Evolutionary conservation across 2,329 filamentous ascomycete species (phyloP), one percentile per base, ranked within the genome.

Genomic region (Monosporascus sp.): DNA sequence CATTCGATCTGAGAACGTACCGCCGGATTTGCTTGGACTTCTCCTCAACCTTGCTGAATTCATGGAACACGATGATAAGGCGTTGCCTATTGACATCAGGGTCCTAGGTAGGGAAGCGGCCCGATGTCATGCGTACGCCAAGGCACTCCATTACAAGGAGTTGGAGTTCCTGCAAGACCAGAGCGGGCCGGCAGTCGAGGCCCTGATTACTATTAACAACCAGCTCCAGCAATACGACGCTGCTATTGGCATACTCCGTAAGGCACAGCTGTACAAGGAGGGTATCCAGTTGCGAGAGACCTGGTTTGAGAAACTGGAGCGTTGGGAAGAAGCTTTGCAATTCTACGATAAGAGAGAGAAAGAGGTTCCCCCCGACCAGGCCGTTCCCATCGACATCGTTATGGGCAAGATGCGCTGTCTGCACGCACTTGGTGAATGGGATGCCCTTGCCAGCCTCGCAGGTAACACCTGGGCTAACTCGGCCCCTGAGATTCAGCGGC

Each of bases 331-430:
- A 71, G 94, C 94, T 3, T 77, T 99, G 52, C 84, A 86, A 46
- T 95, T 94, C 47, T 97, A 97, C 66, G 89, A 94, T 63, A 86
- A 90, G 66, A 88, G 93, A 45, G 93, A 97, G 64, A 72, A 76
- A 49, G 85, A 90, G 59, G 78, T 90, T 31, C 76, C 78, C 0
- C 70, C 74, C 2, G 79, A 82, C 52, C 73, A 80, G 55, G 68
- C 75, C 1, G 72, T 77, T 0, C 91, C 90, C 0, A 90, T 99
- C 55, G 94, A 97, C 55, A 90, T 99, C 51, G 91, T 96, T 36
- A 97, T 99, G 92, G 94, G 94, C 60, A 99, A 99, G 73, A 99
- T 99, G 94, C 86, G 94, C 47, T 99, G 94, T 78, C 75, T 97
- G 58, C 94, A 99, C 68, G 95, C 94, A 8, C 79, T 99, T 37